phyloP scores from a whole-genome alignment of 2,329 filamentous ascomycete species.

The Paraphoma sp. region DNA sequence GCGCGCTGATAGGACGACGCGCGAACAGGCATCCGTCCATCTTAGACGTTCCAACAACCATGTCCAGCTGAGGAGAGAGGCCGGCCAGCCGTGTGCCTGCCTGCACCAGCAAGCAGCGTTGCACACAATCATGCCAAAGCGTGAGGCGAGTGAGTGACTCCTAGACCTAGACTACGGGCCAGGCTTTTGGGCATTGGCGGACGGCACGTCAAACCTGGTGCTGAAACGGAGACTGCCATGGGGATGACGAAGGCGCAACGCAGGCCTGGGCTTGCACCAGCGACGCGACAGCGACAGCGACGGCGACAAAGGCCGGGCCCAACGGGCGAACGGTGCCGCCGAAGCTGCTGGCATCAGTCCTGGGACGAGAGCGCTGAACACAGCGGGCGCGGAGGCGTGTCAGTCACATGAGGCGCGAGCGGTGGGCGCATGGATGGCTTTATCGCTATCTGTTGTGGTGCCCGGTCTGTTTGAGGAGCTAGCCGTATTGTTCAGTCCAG shows the following conservation, averaged over 20 bases:
- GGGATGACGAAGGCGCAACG: neutral
- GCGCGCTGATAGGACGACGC: neutral
- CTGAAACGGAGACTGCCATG: conserved; percentile 6
- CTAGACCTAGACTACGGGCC: no score
- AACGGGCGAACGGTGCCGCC: neutral
- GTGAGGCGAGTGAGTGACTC: neutral
- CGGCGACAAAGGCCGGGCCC: neutral
- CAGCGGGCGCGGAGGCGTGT: neutral
- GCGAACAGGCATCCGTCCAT: neutral
- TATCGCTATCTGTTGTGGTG: neutral
- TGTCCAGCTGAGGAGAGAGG: neutral
- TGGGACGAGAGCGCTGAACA: neutral
- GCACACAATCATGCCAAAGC: neutral
- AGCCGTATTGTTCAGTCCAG: conserved; percentile 4
- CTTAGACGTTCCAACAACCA: neutral
- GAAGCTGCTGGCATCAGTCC: neutral
- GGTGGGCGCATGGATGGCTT: neutral
- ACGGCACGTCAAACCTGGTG: conserved; percentile 1
- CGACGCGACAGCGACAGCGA: neutral
- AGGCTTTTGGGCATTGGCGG: neutral
- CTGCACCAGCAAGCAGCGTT: neutral
- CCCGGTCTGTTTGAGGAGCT: conserved; percentile 8
- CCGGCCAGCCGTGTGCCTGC: conserved; percentile 2
- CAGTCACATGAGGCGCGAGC: neutral
- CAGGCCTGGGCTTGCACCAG: no score